Conservation (phyloP, 805 yeast species). For the Saccharomycopsis malanga region DNA sequence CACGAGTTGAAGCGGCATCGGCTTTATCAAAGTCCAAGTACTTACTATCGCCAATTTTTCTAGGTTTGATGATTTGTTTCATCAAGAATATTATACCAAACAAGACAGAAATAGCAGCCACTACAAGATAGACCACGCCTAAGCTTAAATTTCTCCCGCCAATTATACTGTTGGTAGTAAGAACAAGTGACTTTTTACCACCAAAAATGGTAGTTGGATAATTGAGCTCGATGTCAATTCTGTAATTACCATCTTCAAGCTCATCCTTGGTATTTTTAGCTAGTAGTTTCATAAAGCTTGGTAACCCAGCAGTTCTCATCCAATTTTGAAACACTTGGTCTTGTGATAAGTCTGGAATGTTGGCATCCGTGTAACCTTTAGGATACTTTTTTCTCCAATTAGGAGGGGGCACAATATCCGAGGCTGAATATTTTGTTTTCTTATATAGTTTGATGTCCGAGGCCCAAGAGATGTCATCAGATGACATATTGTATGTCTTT, state of each 20-base stretch:
- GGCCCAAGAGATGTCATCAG: conserved; percentile 63
- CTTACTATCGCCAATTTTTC: conserved; percentile 60
- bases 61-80: conserved; percentile 79
- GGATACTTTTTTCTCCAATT: conserved; percentile 71
- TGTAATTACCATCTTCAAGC: conserved; percentile 56
- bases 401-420: conserved; percentile 74
- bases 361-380: conserved; percentile 62
- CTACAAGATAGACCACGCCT: conserved; percentile 79
- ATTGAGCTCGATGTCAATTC: conserved; percentile 59
- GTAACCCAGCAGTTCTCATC: conserved; percentile 79
- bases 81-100: conserved; percentile 70
- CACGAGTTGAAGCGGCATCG: conserved; percentile 1
- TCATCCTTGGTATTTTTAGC: conserved; percentile 53
- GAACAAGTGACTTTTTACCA: conserved; percentile 78
- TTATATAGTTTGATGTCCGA: conserved; percentile 58
- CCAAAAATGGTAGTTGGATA: conserved; percentile 80
- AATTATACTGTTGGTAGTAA: conserved; percentile 73
- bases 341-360: conserved; percentile 58
- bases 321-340: conserved; percentile 76
- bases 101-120: conserved; percentile 67
- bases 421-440: conserved; percentile 51
- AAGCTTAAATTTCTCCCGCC: conserved; percentile 85
- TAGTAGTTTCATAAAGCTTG: conserved; percentile 59
- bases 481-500: conserved; percentile 38
- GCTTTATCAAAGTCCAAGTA: conserved; percentile 13